Conservation (phyloP, 306 rosid genomes). For the Quercus aquifolioides region DNA sequence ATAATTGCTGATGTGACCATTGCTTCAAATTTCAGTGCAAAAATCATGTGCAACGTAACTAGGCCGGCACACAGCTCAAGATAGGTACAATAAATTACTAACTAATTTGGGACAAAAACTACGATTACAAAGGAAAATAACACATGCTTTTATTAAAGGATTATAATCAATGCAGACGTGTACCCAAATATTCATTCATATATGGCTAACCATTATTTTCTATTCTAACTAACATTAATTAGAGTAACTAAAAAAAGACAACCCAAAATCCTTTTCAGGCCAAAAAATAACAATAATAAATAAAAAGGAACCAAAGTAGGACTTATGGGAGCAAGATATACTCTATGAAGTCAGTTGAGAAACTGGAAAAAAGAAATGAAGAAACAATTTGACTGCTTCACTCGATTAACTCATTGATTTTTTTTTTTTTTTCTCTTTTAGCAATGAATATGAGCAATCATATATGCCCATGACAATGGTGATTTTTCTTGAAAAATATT, state of each 20-base stretch:
- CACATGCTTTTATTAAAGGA: background rate
- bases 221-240: background rate
- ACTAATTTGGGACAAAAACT: background rate
- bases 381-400: too few relatives aligned
- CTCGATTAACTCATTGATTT: too few relatives aligned
- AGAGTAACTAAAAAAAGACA: background rate
- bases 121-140: background rate
- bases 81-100: background rate
- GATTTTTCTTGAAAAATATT: too few relatives aligned
- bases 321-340: too few relatives aligned
- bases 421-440: too few relatives aligned
- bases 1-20: too few relatives aligned
- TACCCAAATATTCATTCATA: background rate
- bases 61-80: slow-evolving; percentile 10
- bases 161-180: background rate
- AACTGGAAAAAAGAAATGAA: too few relatives aligned
- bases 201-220: background rate
- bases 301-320: too few relatives aligned
- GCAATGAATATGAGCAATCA: too few relatives aligned
- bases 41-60: slow-evolving; percentile 23
- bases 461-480: too few relatives aligned
- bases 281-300: too few relatives aligned
- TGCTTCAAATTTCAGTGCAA: background rate
- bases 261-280: background rate
- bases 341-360: too few relatives aligned